Base-by-base conservation (phyloP, 2,329 filamentous ascomycete species). In the Clarireedia paspali region DNA sequence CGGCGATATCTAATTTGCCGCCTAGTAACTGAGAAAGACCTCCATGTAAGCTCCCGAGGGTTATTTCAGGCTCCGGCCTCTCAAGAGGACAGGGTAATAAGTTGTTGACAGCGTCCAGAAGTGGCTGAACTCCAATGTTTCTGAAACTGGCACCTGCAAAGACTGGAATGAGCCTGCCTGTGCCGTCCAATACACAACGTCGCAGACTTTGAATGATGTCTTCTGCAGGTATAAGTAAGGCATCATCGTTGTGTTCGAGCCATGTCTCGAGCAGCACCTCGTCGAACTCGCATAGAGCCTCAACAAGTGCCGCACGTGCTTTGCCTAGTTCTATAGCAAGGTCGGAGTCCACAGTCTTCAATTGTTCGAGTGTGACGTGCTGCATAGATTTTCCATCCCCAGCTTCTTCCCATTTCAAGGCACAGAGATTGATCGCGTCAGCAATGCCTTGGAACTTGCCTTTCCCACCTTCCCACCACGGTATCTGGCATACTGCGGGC, bases 401-500 rank as follows among this genome's bases (percentile, higher is more conserved):
- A 1, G 82, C 81, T 61, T 78, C 74, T 10, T 81, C 76, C 85
- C 92, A 97, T 57, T 83, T 77, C 58, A 96, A 79, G 4, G 85
- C 90, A 46, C 85, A 80, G 12, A 90, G 76, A 58, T 87, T 82
- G 53, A 97, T 78, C 40, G 88, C 83, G 73, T 99, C 92, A 40
- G 90, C 89, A 26, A 97, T 82, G 26, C 94, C 94, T 24, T 85
- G 81, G 63, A 97, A 87, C 5, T 81, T 79, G 6, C 90, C 88
- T 57, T 87, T 85, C 5, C 77, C 78, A 12, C 75, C 77, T 67
- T 88, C 82, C 82, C 91, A 97, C 90, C 91, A 96, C 0, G 94
- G 94, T 60, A 97, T 91, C 66, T 96, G 91, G 66, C 92, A 96
- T 7, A 97, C 84, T 14, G 94, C 84, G 2, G 94, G 94, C 85